These are phyloP conservation scores for Didymella arachidicola DNA, from an alignment of 2,329 filamentous ascomycete species.

Conservation along the genomic window DNA sequence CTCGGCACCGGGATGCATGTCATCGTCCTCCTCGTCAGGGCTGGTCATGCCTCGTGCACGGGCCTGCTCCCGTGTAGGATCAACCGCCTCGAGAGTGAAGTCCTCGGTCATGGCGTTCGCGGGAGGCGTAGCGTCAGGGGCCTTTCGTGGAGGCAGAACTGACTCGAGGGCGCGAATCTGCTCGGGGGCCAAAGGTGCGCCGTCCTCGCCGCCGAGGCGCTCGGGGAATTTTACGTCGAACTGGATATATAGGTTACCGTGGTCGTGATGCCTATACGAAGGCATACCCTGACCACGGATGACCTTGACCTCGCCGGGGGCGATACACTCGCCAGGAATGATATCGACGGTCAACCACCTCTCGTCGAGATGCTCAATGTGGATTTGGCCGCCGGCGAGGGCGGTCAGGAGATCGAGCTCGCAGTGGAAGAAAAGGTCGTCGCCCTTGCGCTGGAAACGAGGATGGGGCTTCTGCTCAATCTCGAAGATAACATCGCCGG, in stretches of 20 bases:
- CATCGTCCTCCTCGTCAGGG: slow-evolving; percentile 71
- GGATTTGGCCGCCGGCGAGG: slow-evolving; percentile 87
- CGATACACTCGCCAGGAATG: slow-evolving; percentile 91
- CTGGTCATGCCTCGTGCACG: slow-evolving; percentile 72
- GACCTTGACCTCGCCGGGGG: slow-evolving; percentile 89
- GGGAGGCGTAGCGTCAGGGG: slow-evolving; percentile 72
- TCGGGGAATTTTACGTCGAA: slow-evolving; percentile 97
- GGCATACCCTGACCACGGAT: slow-evolving; percentile 98
- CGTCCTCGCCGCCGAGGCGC: slow-evolving; percentile 54
- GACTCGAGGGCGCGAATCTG: slow-evolving; percentile 82
- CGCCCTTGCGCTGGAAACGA: slow-evolving; percentile 93
- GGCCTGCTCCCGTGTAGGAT: slow-evolving; percentile 68
- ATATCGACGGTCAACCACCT: slow-evolving; percentile 96
- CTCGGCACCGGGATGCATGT: slow-evolving; percentile 70
- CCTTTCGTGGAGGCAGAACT: slow-evolving; percentile 75
- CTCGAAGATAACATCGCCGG: slow-evolving; percentile 97
- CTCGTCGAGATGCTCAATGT: slow-evolving; percentile 95
- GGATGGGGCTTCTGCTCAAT: slow-evolving; percentile 99
- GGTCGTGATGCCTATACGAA: slow-evolving; percentile 91
- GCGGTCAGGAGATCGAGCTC: slow-evolving; percentile 97
- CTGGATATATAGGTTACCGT: slow-evolving; percentile 95
- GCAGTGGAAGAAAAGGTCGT: slow-evolving; percentile 93
- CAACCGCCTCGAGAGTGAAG: slow-evolving; percentile 85
- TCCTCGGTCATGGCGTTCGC: slow-evolving; percentile 90
- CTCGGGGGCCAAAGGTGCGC: slow-evolving; percentile 61